These are phyloP conservation scores for Nemophila menziesii DNA, from an alignment of 257 asterid species.

Conservation along the genomic window DNA sequence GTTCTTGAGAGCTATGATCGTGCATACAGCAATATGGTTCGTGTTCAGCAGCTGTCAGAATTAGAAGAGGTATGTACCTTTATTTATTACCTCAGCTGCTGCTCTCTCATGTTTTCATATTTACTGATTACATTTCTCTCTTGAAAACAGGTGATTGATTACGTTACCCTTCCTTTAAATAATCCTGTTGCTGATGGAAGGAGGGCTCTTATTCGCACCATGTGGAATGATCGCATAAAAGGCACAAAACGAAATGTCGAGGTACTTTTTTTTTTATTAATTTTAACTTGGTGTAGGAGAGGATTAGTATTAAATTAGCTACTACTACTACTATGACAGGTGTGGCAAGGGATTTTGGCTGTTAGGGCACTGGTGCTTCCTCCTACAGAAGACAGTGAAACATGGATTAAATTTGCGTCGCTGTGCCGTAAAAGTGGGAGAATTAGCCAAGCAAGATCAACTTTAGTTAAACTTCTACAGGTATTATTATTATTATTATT, in stretches of 20 bases:
- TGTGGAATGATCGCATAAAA: conserved; percentile 98
- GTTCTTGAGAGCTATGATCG: conserved; percentile 99
- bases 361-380: conserved; percentile 97
- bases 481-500: conserved; percentile 35
- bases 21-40: conserved; percentile 96
- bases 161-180: conserved; percentile 81
- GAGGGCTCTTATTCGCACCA: conserved; percentile 74
- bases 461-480: conserved; percentile 84
- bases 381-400: conserved; percentile 92
- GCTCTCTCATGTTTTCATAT: conserved; percentile 5
- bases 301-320: no score
- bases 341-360: conserved; percentile 79
- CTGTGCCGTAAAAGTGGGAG: conserved; percentile 98
- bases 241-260: conserved; percentile 95
- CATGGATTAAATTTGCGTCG: conserved; percentile 95
- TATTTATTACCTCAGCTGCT: neutral
- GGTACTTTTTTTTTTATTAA: conserved; percentile 32
- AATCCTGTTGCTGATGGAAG: conserved; percentile 86
- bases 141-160: conserved; percentile 64
- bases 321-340: no score
- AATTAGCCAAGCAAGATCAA: conserved; percentile 92
- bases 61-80: conserved; percentile 69
- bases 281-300: conserved; percentile 1
- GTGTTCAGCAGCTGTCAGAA: conserved; percentile 93
- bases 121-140: no score